Conservation (phyloP, 108 stramenopile genomes). For the Discostella pseudostelligera region DNA sequence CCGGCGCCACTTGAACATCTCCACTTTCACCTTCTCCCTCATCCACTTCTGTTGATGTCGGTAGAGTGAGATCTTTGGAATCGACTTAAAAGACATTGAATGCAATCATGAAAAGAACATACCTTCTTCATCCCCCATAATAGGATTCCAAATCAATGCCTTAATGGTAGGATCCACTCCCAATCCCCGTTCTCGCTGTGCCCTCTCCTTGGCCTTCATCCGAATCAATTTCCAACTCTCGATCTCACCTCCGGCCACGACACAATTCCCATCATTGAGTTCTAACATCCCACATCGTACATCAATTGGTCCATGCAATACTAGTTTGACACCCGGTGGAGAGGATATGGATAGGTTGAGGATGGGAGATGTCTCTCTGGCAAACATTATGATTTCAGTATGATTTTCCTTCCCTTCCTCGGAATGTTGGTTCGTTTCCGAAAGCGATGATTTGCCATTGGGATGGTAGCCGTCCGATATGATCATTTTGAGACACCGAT, state of each 20-base stretch:
- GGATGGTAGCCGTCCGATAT: constrained; percentile 51
- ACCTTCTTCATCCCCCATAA: constrained; percentile 38
- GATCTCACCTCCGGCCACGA: constrained; percentile 63
- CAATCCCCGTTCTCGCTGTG: constrained; percentile 49
- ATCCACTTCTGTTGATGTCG: constrained; percentile 18
- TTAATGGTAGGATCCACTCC: constrained; percentile 81
- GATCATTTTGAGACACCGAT: constrained; percentile 52
- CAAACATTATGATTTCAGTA: constrained; percentile 32
- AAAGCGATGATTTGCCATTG: constrained; percentile 6
- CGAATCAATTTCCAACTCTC: constrained; percentile 49
- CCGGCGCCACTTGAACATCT: constrained; percentile 26
- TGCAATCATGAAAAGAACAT: constrained; percentile 11
- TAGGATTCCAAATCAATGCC: constrained; percentile 66
- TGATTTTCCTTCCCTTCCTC: constrained; percentile 16
- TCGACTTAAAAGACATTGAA: not conserved
- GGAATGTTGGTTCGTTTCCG: not conserved
- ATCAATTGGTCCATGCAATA: constrained; percentile 54
- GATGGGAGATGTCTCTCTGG: constrained; percentile 56
- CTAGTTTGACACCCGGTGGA: constrained; percentile 60
- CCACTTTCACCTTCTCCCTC: constrained; percentile 50
- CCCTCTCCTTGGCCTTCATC: constrained; percentile 52
- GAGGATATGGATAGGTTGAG: constrained; percentile 36
- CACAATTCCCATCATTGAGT: constrained; percentile 55
- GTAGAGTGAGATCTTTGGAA: not conserved
- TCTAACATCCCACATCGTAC: constrained; percentile 56